Percentiles rank a stretch among this genome's conserved stretches.
phyloP scores from a whole-genome alignment of 768 basidiomycete species.

The Kwoniella mangroviensis region DNA sequence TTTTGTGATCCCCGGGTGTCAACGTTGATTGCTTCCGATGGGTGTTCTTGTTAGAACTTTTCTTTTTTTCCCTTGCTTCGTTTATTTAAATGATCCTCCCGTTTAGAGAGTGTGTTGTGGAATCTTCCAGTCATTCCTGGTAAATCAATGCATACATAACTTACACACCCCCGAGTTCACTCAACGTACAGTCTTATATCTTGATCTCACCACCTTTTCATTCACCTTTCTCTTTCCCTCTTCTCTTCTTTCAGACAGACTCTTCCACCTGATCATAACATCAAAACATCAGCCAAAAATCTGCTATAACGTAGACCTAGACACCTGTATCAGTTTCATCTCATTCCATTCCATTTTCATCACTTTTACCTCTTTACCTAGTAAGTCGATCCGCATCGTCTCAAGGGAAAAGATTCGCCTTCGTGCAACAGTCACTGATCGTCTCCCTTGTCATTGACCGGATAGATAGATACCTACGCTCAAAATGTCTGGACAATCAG shows the following conservation, averaged over 20 bases:
- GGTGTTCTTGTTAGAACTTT: too few species aligned
- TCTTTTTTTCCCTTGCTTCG: too few species aligned
- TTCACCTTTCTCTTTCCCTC: conserved; percentile 7
- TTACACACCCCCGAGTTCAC: too few species aligned
- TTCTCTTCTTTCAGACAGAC: conserved; percentile 4
- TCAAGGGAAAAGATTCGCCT: neutral
- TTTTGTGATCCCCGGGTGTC: too few species aligned
- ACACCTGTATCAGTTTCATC: conserved; percentile 10
- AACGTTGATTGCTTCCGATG: too few species aligned
- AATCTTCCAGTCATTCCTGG: conserved; percentile 25
- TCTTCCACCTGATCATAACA: too few species aligned
- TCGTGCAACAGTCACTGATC: conserved; percentile 1
- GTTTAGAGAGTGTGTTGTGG: neutral
- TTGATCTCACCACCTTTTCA: neutral
- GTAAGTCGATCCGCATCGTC: too few species aligned
- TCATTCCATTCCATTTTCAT: neutral
- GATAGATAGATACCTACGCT: conserved; percentile 4
- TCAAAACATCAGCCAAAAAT: conserved; percentile 7
- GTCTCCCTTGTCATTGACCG: neutral
- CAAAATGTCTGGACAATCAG: conserved; percentile 47
- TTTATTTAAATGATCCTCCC: neutral
- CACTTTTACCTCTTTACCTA: neutral
- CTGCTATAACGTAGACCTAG: conserved; percentile 15
- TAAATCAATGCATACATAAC: too few species aligned
- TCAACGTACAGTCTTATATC: neutral